Conservation (phyloP, 192 early-diverging fungal genomes). For the Coemansia umbellata region DNA sequence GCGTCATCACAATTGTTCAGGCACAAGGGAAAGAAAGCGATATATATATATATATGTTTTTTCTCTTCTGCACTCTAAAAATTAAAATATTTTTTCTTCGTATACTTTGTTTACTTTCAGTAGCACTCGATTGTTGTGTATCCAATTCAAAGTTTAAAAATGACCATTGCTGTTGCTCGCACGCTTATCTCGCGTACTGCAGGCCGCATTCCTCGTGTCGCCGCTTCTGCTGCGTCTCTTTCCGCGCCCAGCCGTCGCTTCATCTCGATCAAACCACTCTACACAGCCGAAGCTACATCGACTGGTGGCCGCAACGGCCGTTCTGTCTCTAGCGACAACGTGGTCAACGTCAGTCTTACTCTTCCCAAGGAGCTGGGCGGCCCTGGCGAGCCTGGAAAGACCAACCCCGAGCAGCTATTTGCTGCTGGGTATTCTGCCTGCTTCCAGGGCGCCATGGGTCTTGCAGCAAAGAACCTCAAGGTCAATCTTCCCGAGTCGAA, state of each 20-base stretch:
- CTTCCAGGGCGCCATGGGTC: constrained; percentile 57
- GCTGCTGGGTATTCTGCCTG: constrained; percentile 57
- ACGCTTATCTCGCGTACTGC: constrained; percentile 24
- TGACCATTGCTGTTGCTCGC: constrained; percentile 29
- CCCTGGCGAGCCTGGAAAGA: constrained; percentile 50
- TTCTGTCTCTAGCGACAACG: constrained; percentile 53
- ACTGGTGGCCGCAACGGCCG: constrained; percentile 57
- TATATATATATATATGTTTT: too few relatives aligned
- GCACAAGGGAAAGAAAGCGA: too few relatives aligned
- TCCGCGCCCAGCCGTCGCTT: constrained; percentile 21
- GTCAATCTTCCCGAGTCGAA: constrained; percentile 45
- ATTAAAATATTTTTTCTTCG: too few relatives aligned
- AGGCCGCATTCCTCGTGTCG: constrained; percentile 6
- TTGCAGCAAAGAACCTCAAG: constrained; percentile 46
- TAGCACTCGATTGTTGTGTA: too few relatives aligned
- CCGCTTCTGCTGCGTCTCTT: constrained; percentile 1
- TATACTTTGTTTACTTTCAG: too few relatives aligned
- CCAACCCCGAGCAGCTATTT: constrained; percentile 59
- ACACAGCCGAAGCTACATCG: constrained; percentile 54
- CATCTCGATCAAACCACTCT: constrained; percentile 54
- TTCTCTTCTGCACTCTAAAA: too few relatives aligned
- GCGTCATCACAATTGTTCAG: too few relatives aligned
- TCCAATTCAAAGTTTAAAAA: constrained; percentile 8
- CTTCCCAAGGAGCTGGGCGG: constrained; percentile 59
- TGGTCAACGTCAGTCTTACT: constrained; percentile 50